These are phyloP conservation scores for Pythium volutum DNA, from an alignment of 352 stramenopile genomes.

Conservation along the genomic window DNA sequence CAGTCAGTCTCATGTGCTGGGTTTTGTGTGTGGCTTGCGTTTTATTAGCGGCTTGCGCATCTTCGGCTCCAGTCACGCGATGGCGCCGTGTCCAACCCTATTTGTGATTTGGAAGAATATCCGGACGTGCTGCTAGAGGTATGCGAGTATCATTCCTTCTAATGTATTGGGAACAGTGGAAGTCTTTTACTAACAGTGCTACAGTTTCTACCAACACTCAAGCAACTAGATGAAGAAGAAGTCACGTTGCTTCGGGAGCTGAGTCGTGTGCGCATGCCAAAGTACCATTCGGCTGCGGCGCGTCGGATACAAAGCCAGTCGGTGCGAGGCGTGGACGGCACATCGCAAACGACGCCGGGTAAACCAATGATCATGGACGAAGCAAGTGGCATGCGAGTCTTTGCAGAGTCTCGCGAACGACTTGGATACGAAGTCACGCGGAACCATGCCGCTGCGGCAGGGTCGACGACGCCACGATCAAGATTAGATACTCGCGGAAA, in stretches of 20 bases:
- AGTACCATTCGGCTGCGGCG: constrained; percentile 53
- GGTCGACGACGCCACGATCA: not conserved
- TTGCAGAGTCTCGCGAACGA: constrained; percentile 22
- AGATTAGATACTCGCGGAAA: not conserved
- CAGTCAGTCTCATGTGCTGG: not conserved
- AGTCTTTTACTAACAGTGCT: not conserved
- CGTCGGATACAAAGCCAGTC: constrained; percentile 30
- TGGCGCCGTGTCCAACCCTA: constrained; percentile 51
- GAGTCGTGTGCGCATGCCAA: constrained; percentile 59
- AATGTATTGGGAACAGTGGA: constrained; percentile 9
- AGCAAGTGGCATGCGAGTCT: constrained; percentile 12
- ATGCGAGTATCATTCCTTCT: not conserved
- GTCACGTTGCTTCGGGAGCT: constrained; percentile 55
- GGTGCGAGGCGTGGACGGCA: constrained; percentile 4
- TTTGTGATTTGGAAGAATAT: constrained; percentile 66
- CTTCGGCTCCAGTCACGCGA: constrained; percentile 61
- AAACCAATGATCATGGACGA: not conserved
- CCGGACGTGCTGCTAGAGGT: constrained; percentile 42
- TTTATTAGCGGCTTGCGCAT: constrained; percentile 40
- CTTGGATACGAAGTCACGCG: constrained; percentile 16
- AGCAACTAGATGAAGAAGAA: constrained; percentile 71
- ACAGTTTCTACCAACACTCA: constrained; percentile 49
- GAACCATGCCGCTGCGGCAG: not conserved
- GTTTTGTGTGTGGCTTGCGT: not conserved
- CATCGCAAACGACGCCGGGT: constrained; percentile 19